These are phyloP conservation scores for Huntiella decipiens DNA, from an alignment of 2,329 filamentous ascomycete species.

Conservation along the genomic window DNA sequence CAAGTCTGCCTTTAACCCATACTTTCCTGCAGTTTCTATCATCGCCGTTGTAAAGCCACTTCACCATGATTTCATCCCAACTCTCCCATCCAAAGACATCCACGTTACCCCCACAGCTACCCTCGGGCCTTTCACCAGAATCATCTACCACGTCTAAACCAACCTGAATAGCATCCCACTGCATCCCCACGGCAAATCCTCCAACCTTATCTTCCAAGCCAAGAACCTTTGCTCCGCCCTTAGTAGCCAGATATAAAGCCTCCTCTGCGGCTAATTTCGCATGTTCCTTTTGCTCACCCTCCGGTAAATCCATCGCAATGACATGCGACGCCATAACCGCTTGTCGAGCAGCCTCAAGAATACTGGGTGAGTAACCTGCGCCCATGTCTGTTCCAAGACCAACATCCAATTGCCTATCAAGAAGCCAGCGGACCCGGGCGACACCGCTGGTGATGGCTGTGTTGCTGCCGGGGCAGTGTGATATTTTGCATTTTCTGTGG, in stretches of 20 bases:
- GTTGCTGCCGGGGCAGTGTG: slow-evolving; percentile 80
- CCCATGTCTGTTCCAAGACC: slow-evolving; percentile 83
- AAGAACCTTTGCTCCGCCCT: slow-evolving; percentile 69
- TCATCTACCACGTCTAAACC: slow-evolving; percentile 33
- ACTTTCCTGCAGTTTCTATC: slow-evolving; percentile 77
- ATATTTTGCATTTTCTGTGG: slow-evolving; percentile 42
- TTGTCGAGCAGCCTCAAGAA: slow-evolving; percentile 69
- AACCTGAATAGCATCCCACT: slow-evolving; percentile 81
- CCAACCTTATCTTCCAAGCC: slow-evolving; percentile 56
- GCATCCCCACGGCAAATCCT: slow-evolving; percentile 67
- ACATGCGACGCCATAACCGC: slow-evolving; percentile 61
- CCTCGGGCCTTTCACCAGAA: slow-evolving; percentile 18
- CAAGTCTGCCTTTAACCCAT: slow-evolving; percentile 72
- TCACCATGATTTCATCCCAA: slow-evolving; percentile 73
- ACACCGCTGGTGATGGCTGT: slow-evolving; percentile 62
- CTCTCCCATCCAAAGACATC: slow-evolving; percentile 82
- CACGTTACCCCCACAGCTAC: slow-evolving; percentile 39
- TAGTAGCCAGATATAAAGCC: slow-evolving; percentile 66
- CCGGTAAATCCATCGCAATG: slow-evolving; percentile 34
- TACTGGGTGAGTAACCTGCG: slow-evolving; percentile 65
- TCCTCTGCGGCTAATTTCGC: slow-evolving; percentile 69
- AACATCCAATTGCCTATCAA: slow-evolving; percentile 57
- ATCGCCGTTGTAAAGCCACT: slow-evolving; percentile 90
- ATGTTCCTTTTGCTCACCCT: slow-evolving; percentile 22
- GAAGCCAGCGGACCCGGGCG: slow-evolving; percentile 53